These are phyloP conservation scores for Blastocystis sp. DNA, from an alignment of 352 stramenopile species.

Conservation along the genomic window DNA sequence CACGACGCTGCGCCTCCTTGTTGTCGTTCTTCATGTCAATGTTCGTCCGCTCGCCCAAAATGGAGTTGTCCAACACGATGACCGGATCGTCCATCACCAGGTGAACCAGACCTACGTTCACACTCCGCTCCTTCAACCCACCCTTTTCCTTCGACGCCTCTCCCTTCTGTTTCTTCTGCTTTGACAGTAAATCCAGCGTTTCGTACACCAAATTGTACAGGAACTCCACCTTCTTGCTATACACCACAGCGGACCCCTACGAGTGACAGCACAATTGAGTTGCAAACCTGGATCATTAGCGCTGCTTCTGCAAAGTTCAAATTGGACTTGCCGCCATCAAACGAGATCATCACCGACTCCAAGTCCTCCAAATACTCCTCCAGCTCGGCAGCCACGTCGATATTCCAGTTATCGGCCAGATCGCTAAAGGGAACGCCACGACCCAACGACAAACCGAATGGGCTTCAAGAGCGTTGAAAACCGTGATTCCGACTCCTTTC, in stretches of 20 bases:
- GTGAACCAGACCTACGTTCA: conserved; percentile 5
- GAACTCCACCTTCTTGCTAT: conserved; percentile 89
- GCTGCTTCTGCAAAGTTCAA: conserved; percentile 77
- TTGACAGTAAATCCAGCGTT: conserved; percentile 80
- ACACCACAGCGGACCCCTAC: conserved; percentile 86
- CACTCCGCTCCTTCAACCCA: not conserved
- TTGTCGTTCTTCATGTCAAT: conserved; percentile 45
- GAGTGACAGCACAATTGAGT: conserved; percentile 77
- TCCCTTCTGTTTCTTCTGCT: conserved; percentile 80
- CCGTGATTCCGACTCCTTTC: conserved; percentile 18
- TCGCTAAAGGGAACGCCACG: conserved; percentile 78
- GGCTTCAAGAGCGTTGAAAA: conserved; percentile 74
- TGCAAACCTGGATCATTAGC: conserved; percentile 74
- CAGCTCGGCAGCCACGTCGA: conserved; percentile 85
- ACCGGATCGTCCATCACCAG: conserved; percentile 53
- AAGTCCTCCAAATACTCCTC: conserved; percentile 88
- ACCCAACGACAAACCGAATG: conserved; percentile 44
- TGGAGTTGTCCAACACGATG: conserved; percentile 29
- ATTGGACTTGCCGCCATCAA: conserved; percentile 75
- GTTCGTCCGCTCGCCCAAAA: conserved; percentile 11
- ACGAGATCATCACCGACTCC: conserved; percentile 75
- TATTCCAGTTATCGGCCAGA: conserved; percentile 88
- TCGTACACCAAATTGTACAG: conserved; percentile 87
- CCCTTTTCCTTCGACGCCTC: conserved; percentile 59
- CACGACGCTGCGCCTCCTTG: conserved; percentile 16